Base-by-base conservation (phyloP, 371 early-diverging fungal species). In the Smittium culicis region DNA sequence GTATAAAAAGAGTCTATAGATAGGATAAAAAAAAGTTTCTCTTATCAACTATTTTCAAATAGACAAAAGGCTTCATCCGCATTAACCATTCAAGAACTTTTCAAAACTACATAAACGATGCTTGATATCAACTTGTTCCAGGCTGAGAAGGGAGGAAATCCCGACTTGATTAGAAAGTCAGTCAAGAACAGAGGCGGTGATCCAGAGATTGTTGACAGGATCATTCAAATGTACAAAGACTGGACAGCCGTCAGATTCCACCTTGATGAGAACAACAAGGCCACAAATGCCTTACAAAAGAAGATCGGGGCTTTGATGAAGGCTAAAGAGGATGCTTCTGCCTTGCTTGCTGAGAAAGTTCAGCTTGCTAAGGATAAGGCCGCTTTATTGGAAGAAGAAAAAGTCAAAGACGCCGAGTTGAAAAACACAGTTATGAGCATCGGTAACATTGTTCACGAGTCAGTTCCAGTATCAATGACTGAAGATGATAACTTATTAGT, bases 391-490 rank as follows among this genome's bases (percentile, higher is more conserved):
- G 81, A 80, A 29, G 79, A 83, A 70, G 83, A 86, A 70, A 91
- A 91, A 77, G 87, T 81, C 63, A 84, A 85, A 72, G 91, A 92
- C 71, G 76, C 70, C 34, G 70, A 73, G 2, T 84, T 90, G 77
- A 82, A 83, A 73, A 73, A 71, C 34, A 90, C 86, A 79, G 81
- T 98, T 62, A 75, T 70, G 64, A 74, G 77, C 8, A 81, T 99
- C 66, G 99, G 99, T 67, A 99, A 99, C 84, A 78, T 98, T 71
- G 94, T 99, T 17, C 97, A 98, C 74, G 81, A 88, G 65, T 86
- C 87, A 57, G 98, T 98, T n/a, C 85, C 89, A 8, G 88, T 88
- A 60, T 87, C 90, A 66, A 83, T 84, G 72, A 86, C 91, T 66
- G 99, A 99, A 82, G 91, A 87, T 59, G 86, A 94, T 74, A 96